Conservation (phyloP, 139 green algal species). For the Auxenochlorella pyrenoidosa region DNA sequence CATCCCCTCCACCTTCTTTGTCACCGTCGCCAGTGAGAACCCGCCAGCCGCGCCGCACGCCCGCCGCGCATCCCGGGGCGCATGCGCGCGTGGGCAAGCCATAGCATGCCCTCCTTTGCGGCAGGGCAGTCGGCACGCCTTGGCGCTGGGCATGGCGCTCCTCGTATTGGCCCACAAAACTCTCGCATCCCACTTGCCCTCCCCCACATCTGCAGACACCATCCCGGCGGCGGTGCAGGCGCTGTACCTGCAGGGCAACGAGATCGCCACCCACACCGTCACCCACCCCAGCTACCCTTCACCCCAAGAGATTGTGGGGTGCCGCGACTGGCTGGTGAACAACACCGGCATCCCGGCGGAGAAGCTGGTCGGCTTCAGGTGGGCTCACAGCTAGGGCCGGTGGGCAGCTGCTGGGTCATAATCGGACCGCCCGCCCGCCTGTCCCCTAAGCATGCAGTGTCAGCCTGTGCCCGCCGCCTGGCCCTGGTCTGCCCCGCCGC, state of each 20-base stretch:
- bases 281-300: background rate
- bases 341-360: conserved; percentile 4
- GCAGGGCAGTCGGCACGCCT: no score
- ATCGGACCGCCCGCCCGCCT: no score
- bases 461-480: background rate
- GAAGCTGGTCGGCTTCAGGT: conserved; percentile 21
- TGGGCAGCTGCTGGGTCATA: no score
- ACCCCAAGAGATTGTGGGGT: conserved; percentile 1
- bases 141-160: no score
- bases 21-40: background rate
- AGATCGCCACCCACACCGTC: conserved; percentile 19
- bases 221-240: conserved; percentile 9
- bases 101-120: no score
- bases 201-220: background rate
- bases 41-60: no score
- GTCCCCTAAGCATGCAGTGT: no score
- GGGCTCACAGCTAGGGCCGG: background rate
- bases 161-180: no score
- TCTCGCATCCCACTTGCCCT: no score
- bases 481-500: background rate
- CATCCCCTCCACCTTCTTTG: conserved; percentile 11
- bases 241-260: conserved; percentile 1
- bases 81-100: no score
- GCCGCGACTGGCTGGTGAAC: conserved; percentile 8
- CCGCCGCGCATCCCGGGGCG: no score